Evolutionary conservation across 257 asterid genomes (phyloP).

Genomic region (Haberlea rhodopensis): DNA sequence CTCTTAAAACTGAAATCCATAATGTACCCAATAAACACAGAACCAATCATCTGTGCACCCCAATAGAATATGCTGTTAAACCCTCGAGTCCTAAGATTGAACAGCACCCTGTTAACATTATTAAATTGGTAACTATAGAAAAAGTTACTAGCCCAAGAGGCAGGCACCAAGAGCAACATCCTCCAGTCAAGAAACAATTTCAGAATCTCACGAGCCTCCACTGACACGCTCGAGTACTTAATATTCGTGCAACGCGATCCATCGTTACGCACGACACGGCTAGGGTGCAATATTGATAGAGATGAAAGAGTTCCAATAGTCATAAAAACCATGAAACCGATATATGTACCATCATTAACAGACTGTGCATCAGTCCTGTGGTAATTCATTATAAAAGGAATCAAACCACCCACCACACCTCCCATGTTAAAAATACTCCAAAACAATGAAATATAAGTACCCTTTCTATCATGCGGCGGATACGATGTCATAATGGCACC

Average conservation of each 20-base stretch:
- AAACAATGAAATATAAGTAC: constrained; percentile 72
- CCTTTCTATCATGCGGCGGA: constrained; percentile 82
- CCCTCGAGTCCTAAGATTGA: constrained; percentile 79
- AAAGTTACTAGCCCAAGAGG: constrained; percentile 90
- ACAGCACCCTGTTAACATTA: constrained; percentile 72
- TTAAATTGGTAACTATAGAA: constrained; percentile 88
- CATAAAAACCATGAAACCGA: constrained; percentile 92
- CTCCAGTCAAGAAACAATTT: constrained; percentile 74
- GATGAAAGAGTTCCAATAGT: constrained; percentile 57
- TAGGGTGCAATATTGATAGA: constrained; percentile 67
- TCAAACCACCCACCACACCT: constrained; percentile 86
- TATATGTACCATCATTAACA: constrained; percentile 88
- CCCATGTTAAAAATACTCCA: constrained; percentile 96
- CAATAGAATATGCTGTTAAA: constrained; percentile 64
- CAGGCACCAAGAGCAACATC: constrained; percentile 83
- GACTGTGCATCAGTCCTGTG: constrained; percentile 52
- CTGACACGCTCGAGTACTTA: constrained; percentile 59
- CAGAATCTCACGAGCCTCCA: constrained; percentile 53
- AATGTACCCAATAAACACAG: constrained; percentile 55
- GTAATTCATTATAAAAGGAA: constrained; percentile 64
- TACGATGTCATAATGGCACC: constrained; percentile 97
- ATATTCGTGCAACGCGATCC: constrained; percentile 75
- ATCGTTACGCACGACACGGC: constrained; percentile 65
- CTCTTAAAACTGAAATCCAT: constrained; percentile 73
- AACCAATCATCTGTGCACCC: constrained; percentile 94